phyloP scores from a whole-genome alignment of 345 rosid genomes.

The Corchorus capsularis region DNA sequence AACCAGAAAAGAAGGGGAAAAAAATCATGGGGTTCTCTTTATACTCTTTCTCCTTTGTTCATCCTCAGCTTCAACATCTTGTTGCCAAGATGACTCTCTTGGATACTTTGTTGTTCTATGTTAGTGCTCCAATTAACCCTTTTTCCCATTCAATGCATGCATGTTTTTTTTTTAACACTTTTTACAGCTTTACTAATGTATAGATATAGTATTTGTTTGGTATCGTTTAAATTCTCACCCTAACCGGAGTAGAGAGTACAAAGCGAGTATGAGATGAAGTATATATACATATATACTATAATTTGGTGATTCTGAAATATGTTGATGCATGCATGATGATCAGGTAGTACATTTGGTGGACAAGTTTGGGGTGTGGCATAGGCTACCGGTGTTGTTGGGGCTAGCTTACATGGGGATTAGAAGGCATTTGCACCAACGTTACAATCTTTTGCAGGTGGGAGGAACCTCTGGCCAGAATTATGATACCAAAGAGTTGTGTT shows the following conservation, averaged over 20 bases:
- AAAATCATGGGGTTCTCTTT: conserved; percentile 40
- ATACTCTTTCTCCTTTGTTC: conserved; percentile 42
- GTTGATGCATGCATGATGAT: not conserved
- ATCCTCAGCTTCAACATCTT: conserved; percentile 54
- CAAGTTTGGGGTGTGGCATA: conserved; percentile 64
- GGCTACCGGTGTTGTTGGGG: conserved; percentile 64
- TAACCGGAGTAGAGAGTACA: no score
- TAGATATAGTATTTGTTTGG: no score
- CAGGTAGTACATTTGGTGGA: conserved; percentile 68
- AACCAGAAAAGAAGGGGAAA: not conserved
- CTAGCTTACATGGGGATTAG: conserved; percentile 57
- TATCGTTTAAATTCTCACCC: no score
- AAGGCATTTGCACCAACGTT: conserved; percentile 74
- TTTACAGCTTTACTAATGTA: no score
- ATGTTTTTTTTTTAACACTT: no score
- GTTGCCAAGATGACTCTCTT: conserved; percentile 58
- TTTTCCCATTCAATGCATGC: not conserved
- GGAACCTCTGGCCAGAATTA: conserved; percentile 45
- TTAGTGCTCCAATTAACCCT: conserved; percentile 25
- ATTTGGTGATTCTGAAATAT: not conserved
- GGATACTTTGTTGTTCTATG: conserved; percentile 60
- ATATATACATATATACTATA: not conserved
- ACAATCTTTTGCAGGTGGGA: conserved; percentile 71
- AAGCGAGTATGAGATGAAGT: no score
- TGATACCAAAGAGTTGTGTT: conserved; percentile 43